Evolutionary conservation across 1,284 basidiomycete genomes (phyloP).

Genomic region (Naganishia cerealis): DNA sequence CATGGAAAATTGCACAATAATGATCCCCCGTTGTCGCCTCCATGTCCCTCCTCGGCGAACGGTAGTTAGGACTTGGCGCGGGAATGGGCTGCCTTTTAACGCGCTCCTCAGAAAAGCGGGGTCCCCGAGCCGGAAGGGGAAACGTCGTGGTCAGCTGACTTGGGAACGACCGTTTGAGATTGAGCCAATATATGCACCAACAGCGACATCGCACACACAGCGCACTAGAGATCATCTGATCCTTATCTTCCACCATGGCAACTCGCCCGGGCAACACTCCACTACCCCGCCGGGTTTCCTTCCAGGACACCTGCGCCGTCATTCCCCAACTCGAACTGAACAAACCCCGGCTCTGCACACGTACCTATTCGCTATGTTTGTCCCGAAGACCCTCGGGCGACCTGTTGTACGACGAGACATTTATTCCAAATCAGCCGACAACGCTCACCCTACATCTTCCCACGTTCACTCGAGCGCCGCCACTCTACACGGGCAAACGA

Average conservation of each 20-base stretch:
- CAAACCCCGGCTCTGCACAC: constrained; percentile 22
- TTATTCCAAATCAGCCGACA: constrained; percentile 20
- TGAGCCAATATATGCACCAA: not conserved
- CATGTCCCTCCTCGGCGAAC: too few relatives aligned
- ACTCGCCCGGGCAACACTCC: not conserved
- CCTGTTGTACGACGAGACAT: constrained; percentile 22
- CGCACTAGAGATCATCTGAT: not conserved
- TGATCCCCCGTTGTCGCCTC: too few relatives aligned
- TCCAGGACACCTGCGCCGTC: constrained; percentile 25
- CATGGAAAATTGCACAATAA: too few relatives aligned
- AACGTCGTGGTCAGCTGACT: not conserved
- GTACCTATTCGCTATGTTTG: constrained; percentile 21
- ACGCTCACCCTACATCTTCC: constrained; percentile 16
- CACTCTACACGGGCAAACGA: not conserved
- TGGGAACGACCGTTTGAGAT: not conserved
- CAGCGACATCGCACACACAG: not conserved
- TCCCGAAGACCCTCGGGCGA: constrained; percentile 10
- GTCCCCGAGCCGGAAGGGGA: not conserved
- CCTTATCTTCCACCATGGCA: not conserved
- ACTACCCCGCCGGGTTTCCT: constrained; percentile 8
- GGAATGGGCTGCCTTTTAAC: too few relatives aligned
- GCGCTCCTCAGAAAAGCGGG: not conserved
- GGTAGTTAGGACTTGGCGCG: too few relatives aligned
- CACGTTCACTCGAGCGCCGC: constrained; percentile 15
- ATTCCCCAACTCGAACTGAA: constrained; percentile 10